Evolutionary conservation across 129 eudicot genomes (phyloP), one percentile per base, ranked within the genome.

Genomic region (Flaveria brownii): DNA sequence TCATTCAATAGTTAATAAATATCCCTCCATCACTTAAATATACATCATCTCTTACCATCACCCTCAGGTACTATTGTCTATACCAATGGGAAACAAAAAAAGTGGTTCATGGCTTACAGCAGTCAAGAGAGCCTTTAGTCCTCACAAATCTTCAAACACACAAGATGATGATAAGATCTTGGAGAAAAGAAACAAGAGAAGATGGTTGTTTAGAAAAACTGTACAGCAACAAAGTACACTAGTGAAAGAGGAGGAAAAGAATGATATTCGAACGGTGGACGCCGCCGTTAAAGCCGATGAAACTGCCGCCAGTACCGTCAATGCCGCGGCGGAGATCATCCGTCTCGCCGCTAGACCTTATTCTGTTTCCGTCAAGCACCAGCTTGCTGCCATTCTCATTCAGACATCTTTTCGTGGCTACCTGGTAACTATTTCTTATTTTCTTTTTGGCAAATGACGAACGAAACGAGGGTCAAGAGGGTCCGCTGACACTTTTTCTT

Each of bases 351-450:
- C 88, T 10, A 80, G 83, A 74, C 85, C 85, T 11, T 62, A 83
- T 50, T 75, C 91, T 42, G 51, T 68, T 74, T 80, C 85, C 1
- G 73, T 66, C 18, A 77, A 78, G 26, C 83, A 82, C 67, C 87
- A 90, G 52, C 62, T 76, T 50, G 96, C 98, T 25, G 96, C 98
- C 66, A 80, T 73, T 56, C 36, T 87, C 86, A 91, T 94, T 70
- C 98, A 94, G 75, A 89, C 97, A 26, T 88, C 93, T 80, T 94
- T 94, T 66, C 90, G 98, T 78, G 96, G 92, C 73, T 91, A 88
- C 74, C 72, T 93, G 77, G 97, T 93, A 79, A 73, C 49, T 0
- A 45, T 45, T 45, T 36, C 6, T 36, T 36, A 36, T 36, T 36
- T 36, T 36, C 41, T 36, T 36, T 30, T 30, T 28, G 3, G 33